Conservation (phyloP, 768 basidiomycete genomes). For the Lactarius deliciosus region DNA sequence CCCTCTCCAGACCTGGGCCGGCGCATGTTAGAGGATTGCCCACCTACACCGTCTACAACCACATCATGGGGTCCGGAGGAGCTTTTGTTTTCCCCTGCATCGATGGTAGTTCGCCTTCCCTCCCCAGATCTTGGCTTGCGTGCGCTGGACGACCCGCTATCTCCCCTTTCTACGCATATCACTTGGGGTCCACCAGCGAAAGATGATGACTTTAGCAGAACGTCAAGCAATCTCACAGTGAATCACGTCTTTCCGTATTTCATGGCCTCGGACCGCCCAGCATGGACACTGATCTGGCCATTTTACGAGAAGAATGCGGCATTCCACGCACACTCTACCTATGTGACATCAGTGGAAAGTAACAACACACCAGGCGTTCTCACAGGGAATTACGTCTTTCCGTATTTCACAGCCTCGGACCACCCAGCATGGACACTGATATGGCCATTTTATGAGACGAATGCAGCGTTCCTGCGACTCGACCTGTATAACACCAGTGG, state of each 20-base stretch:
- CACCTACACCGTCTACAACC: constrained; percentile 49
- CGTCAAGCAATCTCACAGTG: neutral
- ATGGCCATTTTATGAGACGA: constrained; percentile 24
- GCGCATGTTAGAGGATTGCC: constrained; percentile 54
- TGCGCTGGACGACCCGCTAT: constrained; percentile 34
- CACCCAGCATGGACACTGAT: constrained; percentile 22
- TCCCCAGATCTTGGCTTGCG: constrained; percentile 1
- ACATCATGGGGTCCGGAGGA: constrained; percentile 46
- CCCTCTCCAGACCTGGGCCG: constrained; percentile 41
- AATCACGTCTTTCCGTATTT: constrained; percentile 18
- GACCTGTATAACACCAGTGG: neutral
- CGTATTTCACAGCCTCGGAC: constrained; percentile 6
- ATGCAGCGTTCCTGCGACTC: neutral
- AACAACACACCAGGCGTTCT: too few relatives aligned
- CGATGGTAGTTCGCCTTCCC: neutral
- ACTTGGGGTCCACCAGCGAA: neutral
- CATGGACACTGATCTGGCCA: constrained; percentile 30
- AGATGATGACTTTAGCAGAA: neutral
- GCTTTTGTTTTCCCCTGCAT: neutral
- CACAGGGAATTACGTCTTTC: constrained; percentile 5
- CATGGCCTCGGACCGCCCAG: neutral
- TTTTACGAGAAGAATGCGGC: constrained; percentile 1
- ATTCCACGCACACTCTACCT: neutral
- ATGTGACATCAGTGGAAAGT: neutral
- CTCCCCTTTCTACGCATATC: neutral